Percentiles rank a stretch among this genome's conserved stretches.
phyloP scores from a whole-genome alignment of 2,329 filamentous ascomycete genomes.

The Cercospora beticola region DNA sequence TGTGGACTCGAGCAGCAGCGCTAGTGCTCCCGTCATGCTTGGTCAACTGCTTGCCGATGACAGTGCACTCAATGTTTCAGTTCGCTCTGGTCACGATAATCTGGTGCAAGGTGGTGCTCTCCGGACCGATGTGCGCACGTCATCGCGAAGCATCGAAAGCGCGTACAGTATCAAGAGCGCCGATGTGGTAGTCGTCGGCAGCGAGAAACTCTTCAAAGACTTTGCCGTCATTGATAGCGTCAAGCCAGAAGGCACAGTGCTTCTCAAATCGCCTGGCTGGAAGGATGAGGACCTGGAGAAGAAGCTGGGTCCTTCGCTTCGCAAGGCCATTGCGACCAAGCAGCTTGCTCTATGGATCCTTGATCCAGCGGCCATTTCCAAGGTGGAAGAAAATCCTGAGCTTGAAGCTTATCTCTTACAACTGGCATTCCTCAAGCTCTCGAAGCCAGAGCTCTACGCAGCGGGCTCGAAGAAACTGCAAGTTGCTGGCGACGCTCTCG shows the following conservation, averaged over 20 bases:
- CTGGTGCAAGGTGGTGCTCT: slow-evolving; percentile 71
- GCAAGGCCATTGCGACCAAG: slow-evolving; percentile 70
- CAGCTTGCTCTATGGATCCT: slow-evolving; percentile 71
- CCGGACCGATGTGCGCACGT: slow-evolving; percentile 81
- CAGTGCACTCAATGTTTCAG: slow-evolving; percentile 60
- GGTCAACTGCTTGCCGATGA: slow-evolving; percentile 62
- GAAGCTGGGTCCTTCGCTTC: slow-evolving; percentile 69
- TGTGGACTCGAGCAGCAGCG: slow-evolving; percentile 69
- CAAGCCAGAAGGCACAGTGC: slow-evolving; percentile 39
- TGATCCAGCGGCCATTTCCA: slow-evolving; percentile 67
- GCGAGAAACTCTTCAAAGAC: slow-evolving; percentile 75
- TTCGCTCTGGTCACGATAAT: slow-evolving; percentile 62
- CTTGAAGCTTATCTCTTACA: slow-evolving; percentile 70
- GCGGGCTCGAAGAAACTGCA: slow-evolving; percentile 67
- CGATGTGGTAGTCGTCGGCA: slow-evolving; percentile 74
- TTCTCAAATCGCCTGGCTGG: slow-evolving; percentile 69
- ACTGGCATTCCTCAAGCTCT: slow-evolving; percentile 78
- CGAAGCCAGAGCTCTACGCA: slow-evolving; percentile 64
- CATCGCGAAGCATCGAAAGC: slow-evolving; percentile 78
- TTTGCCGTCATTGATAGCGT: slow-evolving; percentile 61
- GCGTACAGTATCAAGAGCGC: slow-evolving; percentile 78
- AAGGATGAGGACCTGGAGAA: slow-evolving; percentile 91
- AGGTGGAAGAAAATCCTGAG: slow-evolving; percentile 63
- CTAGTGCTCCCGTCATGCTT: slow-evolving; percentile 62
- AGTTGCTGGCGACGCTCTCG: slow-evolving; percentile 60